phyloP scores from a whole-genome alignment of 495 filamentous ascomycete species.

The Aspergillus sclerotioniger region DNA sequence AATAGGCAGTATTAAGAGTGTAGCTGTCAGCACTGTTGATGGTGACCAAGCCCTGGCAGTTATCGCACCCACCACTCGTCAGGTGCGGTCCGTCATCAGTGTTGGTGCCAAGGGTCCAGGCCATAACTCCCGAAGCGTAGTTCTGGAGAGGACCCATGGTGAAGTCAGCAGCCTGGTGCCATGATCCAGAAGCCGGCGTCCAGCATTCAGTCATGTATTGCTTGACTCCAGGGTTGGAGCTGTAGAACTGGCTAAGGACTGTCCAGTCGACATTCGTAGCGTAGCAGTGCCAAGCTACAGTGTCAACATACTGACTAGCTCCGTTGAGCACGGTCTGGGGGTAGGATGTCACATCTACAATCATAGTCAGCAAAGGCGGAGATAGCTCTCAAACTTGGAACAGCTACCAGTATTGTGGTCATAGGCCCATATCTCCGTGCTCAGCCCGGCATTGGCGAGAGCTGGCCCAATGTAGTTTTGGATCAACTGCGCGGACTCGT shows the following conservation, averaged over 20 bases:
- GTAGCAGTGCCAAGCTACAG: conserved; percentile 59
- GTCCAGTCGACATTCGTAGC: conserved; percentile 46
- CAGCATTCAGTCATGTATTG: conserved; percentile 64
- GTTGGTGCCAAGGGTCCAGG: conserved; percentile 56
- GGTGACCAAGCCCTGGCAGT: conserved; percentile 50
- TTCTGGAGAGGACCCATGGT: conserved; percentile 57
- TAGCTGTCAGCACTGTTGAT: conserved; percentile 43
- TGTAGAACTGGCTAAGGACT: conserved; percentile 48
- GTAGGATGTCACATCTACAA: conserved; percentile 38
- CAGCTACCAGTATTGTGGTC: conserved; percentile 55
- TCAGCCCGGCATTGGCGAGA: conserved; percentile 36
- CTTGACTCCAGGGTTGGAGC: conserved; percentile 38
- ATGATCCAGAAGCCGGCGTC: conserved; percentile 42
- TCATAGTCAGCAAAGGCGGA: neutral
- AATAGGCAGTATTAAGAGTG: conserved; percentile 49
- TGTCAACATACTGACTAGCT: conserved; percentile 42
- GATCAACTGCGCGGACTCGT: conserved; percentile 48
- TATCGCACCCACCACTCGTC: conserved; percentile 44
- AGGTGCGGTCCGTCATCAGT: conserved; percentile 51
- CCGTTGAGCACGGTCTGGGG: conserved; percentile 47
- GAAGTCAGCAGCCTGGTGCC: conserved; percentile 52
- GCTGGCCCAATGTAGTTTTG: conserved; percentile 50
- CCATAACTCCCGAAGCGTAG: conserved; percentile 51
- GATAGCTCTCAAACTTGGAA: neutral
- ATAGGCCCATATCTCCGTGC: conserved; percentile 52